Conservation (phyloP, 129 eudicot genomes). For the Oenanthe sinensis region DNA sequence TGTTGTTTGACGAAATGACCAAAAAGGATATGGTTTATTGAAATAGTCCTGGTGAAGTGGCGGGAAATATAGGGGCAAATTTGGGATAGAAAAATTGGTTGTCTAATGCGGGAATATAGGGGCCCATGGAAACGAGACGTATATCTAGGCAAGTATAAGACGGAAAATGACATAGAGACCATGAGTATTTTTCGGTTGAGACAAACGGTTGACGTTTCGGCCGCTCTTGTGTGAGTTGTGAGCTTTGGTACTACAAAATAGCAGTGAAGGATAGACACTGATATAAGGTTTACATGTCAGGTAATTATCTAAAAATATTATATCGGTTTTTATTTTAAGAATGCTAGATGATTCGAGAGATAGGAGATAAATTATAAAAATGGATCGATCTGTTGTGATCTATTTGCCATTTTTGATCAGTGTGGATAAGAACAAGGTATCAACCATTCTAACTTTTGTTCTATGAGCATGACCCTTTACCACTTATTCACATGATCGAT, state of each 20-base stretch:
- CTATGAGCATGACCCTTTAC: not conserved
- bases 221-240: not conserved
- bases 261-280: too few relatives aligned
- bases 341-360: not conserved
- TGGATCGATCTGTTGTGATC: not conserved
- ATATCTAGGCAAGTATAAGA: not conserved
- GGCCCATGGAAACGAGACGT: not conserved
- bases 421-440: not conserved
- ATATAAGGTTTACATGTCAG: too few relatives aligned
- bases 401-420: not conserved
- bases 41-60: not conserved
- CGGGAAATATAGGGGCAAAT: not conserved
- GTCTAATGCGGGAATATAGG: not conserved
- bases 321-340: not conserved
- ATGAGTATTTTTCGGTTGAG: not conserved
- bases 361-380: not conserved
- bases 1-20: not conserved
- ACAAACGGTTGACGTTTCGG: slow-evolving; percentile 4
- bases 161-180: not conserved
- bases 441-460: not conserved
- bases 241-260: too few relatives aligned
- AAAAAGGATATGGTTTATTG: not conserved
- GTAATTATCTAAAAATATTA: too few relatives aligned
- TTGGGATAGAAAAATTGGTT: not conserved
- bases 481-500: not conserved